phyloP scores from a whole-genome alignment of 176 grass and related monocot species.

The Carex parvula region DNA sequence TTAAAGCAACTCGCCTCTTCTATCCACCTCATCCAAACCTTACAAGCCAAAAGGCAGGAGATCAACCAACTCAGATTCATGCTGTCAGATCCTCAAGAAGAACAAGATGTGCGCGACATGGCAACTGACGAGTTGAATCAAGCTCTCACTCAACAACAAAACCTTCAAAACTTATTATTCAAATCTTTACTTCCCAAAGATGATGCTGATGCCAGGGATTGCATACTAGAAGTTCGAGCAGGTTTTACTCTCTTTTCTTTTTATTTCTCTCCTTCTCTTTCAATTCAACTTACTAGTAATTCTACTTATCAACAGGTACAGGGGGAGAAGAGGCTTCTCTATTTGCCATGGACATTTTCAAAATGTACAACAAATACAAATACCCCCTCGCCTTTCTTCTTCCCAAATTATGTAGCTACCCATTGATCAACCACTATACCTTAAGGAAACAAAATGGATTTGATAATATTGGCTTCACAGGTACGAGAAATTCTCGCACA shows the following conservation, averaged over 20 bases:
- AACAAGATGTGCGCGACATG: conserved; percentile 77
- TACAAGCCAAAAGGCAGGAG: conserved; percentile 65
- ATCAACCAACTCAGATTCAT: conserved; percentile 62
- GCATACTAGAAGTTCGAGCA: conserved; percentile 85
- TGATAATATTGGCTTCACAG: conserved; percentile 31
- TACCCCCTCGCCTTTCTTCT: conserved; percentile 19
- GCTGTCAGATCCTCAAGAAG: conserved; percentile 46
- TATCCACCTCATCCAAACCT: conserved; percentile 43
- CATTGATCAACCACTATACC: not conserved
- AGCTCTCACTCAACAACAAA: conserved; percentile 51
- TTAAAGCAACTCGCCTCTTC: conserved; percentile 48
- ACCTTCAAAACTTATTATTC: conserved; percentile 46
- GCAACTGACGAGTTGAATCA: conserved; percentile 63
- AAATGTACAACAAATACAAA: conserved; percentile 39
- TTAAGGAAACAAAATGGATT: conserved; percentile 3
- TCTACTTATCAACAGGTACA: conserved; percentile 43
- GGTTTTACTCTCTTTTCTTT: conserved; percentile 36
- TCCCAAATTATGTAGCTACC: not conserved
- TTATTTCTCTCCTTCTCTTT: not conserved
- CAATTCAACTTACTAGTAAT: too few relatives aligned
- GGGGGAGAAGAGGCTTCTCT: conserved; percentile 95
- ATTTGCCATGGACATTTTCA: conserved; percentile 95
- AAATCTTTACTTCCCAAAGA: conserved; percentile 77
- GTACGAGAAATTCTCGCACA: conserved; percentile 81
- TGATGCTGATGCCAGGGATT: conserved; percentile 86